Percentiles rank a stretch among this genome's conserved stretches.
These are phyloP conservation scores for Cyberlindnera nakhonratchasimensis DNA, from an alignment of 805 yeast genomes.

Conservation along the genomic window DNA sequence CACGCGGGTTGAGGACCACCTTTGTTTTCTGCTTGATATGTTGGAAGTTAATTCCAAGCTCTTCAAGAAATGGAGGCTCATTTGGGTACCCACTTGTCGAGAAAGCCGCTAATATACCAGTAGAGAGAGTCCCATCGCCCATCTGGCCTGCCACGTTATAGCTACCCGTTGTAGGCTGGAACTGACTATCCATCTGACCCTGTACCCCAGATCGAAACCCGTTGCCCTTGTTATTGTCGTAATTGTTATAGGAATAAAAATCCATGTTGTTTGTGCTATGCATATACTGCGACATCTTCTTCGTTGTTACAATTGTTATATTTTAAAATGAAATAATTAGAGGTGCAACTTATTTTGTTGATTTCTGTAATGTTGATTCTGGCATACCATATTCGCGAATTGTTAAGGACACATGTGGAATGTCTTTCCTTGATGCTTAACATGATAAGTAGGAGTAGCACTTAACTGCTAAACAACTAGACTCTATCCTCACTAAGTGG, in stretches of 20 bases:
- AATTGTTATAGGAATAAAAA: slow-evolving; percentile 28
- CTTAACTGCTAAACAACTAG: no score
- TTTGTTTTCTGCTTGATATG: slow-evolving; percentile 83
- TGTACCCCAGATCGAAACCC: slow-evolving; percentile 25
- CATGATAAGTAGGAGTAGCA: no score
- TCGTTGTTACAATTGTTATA: not conserved
- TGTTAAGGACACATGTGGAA: no score
- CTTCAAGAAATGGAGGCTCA: slow-evolving; percentile 92
- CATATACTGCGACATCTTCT: slow-evolving; percentile 14
- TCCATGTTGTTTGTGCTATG: slow-evolving; percentile 25
- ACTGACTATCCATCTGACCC: slow-evolving; percentile 25
- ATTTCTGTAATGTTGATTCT: no score
- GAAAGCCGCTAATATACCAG: slow-evolving; percentile 87
- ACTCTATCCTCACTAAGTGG: no score
- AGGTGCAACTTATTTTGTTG: no score
- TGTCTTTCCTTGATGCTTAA: no score
- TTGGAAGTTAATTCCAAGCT: slow-evolving; percentile 85
- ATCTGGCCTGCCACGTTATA: slow-evolving; percentile 23
- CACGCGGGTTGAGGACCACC: slow-evolving; percentile 77
- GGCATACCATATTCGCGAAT: no score
- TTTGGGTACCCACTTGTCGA: slow-evolving; percentile 91
- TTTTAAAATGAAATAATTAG: no score
- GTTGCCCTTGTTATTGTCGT: slow-evolving; percentile 15
- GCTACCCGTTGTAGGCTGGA: not conserved
- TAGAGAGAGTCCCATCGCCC: slow-evolving; percentile 45